Evolutionary conservation across 1,139 yeast genomes (phyloP), one percentile per base, ranked within the genome.

Genomic region (Debaryomyces coudertii): DNA sequence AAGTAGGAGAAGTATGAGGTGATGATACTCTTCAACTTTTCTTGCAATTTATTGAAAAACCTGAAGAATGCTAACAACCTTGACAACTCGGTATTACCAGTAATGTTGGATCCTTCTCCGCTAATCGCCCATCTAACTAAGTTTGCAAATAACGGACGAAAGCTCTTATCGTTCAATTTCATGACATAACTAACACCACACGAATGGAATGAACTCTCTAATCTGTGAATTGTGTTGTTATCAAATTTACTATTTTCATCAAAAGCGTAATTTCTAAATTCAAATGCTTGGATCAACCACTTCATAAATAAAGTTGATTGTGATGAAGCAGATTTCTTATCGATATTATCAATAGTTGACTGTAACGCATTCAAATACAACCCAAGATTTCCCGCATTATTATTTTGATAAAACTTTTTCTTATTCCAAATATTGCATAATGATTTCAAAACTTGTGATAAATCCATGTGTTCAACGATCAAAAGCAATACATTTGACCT

Each of bases 111-210:
- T 40, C 88, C 90, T 63, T 87, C 93, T 45, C 90, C 96, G 51
- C 82, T 85, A 54, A 88, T 79, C 2, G 97, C 95, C 99, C 99
- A 93, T 64, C 93, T 82, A n/a, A 87, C 90, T 60, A 90, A 74
- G 33, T 85, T 76, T 5, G 93, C 92, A 69, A 95, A 92, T 58
- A 90, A 70, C 22, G 99, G 99, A 61, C 98, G 82, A 79, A 93
- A 95, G 11, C 85, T 80, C 71, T 90, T 90, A 65, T 93, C 99
- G 61, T 93, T 93, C 66, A 95, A 79, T 65, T 93, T 92, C 85
- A 93, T 79, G 22, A 93, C 95, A 55, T 83, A 85, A 28, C 75
- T 74, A 53, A 92, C 81, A 36, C 90, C 93, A 63, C 92, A 81
- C 40, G 79, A 72, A 58, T 87, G 86, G 63, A 87, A 81, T 14